phyloP scores from a whole-genome alignment of 2,329 filamentous ascomycete species.

The Coniosporium tulheliwenetii region DNA sequence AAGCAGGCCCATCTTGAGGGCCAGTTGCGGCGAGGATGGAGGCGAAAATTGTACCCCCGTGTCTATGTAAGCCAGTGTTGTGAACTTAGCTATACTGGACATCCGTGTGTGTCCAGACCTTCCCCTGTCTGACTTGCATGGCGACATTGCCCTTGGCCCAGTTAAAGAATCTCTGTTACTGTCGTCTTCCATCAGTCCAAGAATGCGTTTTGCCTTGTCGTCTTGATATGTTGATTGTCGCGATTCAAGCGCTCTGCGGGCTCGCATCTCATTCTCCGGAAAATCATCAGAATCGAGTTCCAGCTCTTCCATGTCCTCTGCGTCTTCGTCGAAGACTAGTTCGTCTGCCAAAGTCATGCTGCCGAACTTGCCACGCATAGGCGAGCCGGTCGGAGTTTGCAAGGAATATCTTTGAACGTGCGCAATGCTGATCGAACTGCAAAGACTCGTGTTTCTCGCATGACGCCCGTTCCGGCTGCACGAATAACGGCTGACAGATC shows the following conservation, averaged over 20 bases:
- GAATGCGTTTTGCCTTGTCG: conserved; percentile 29
- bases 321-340: conserved; percentile 71
- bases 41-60: conserved; percentile 73
- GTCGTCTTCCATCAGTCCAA: conserved; percentile 11
- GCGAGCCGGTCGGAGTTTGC: conserved; percentile 4
- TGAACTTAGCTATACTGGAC: no score
- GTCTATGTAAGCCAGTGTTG: conserved; percentile 43
- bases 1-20: conserved; percentile 3
- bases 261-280: conserved; percentile 24
- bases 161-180: conserved; percentile 1
- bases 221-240: conserved; percentile 24
- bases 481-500: conserved; percentile 34
- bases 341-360: conserved; percentile 76
- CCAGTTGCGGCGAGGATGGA: conserved; percentile 52
- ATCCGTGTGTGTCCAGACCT: no score
- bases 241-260: conserved; percentile 21
- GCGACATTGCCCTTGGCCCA: neutral
- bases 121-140: no score
- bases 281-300: conserved; percentile 54
- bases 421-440: conserved; percentile 31
- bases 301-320: conserved; percentile 31
- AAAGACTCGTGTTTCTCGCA: conserved; percentile 40
- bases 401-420: conserved; percentile 56
- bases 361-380: no score
- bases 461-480: conserved; percentile 39